Base-by-base conservation (phyloP, 2,329 filamentous ascomycete genomes). In the Xylariaceae sp. region DNA sequence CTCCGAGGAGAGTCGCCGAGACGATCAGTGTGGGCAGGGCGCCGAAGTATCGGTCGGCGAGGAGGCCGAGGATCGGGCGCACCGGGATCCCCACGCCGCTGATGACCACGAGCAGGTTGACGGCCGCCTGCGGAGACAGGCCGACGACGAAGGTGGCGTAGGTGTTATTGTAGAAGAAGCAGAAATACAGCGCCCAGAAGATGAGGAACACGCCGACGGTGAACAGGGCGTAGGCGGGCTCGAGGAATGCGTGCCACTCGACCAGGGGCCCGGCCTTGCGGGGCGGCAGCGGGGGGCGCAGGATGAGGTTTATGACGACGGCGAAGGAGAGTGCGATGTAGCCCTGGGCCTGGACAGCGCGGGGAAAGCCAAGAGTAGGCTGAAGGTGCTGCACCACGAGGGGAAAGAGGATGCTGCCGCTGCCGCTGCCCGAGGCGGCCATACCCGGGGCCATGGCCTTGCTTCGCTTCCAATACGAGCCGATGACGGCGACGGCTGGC, bases 401-500 rank as follows among this genome's bases (percentile, higher is more conserved):
- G 0, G 83, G 81, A 53, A 83, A 85, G 7, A 86, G 65, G 3
- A 85, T 63, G 2, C 81, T 80, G 1, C 83, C 83, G 0, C 74
- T 72, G 2, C 76, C 74, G 12, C 78, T 79, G 1, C 83, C 83
- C 1, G 73, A 74, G 0, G 79, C 76, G 26, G 74, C 70, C 4
- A 83, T 65, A 0, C 78, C 74, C 34, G 85, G 65, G 0, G 81
- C 82, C 3, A 82, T 63, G 1, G 74, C 71, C 9, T 78, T 68
- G 35, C 72, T 74, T 43, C 64, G 70, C 37, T 65, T 64, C 55
- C 85, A 86, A 48, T 82, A 83, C 6, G 67, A 65, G 32, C 63
- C 50, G 29, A 62, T 62, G 15, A 81, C 59, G 3, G 73, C 65
- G 39, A 76, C 48, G 32, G 72, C 68, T 34, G 78, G 68, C 53